phyloP scores from a whole-genome alignment of 2,329 filamentous ascomycete species.

The Trichoderma pleuroti region DNA sequence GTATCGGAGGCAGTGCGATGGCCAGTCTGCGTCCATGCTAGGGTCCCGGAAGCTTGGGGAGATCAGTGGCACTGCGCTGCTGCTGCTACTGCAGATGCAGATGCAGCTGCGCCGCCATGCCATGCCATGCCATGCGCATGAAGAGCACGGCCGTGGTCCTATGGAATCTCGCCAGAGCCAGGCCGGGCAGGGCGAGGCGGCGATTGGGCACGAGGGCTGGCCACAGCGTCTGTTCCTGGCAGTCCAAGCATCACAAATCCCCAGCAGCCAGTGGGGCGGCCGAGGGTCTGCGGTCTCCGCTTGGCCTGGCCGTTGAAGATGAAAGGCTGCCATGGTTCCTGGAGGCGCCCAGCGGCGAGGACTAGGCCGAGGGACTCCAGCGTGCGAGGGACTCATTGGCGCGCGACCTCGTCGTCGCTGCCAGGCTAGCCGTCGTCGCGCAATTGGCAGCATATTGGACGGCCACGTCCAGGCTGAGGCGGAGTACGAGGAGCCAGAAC shows the following conservation, averaged over 20 bases:
- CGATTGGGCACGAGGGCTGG: conserved; percentile 38
- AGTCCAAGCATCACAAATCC: conserved; percentile 8
- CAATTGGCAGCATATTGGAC: conserved; percentile 3
- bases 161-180: conserved; percentile 22
- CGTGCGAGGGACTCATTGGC: conserved; percentile 11
- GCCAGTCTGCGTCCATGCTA: conserved; percentile 4
- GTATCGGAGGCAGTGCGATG: conserved; percentile 19
- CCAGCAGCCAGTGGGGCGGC: conserved; percentile 11
- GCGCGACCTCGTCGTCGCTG: conserved; percentile 7
- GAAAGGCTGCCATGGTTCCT: conserved; percentile 16
- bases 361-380: conserved; percentile 3
- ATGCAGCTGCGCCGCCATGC: conserved; percentile 44
- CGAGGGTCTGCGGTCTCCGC: conserved; percentile 3
- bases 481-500: not conserved
- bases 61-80: conserved; percentile 18
- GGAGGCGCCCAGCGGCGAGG: conserved; percentile 15
- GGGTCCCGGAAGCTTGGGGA: conserved; percentile 16
- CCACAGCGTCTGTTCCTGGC: conserved; percentile 21
- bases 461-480: conserved; percentile 1
- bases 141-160: conserved; percentile 25
- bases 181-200: conserved; percentile 26
- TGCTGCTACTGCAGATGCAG: conserved; percentile 10
- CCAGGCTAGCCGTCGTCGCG: conserved; percentile 1
- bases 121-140: conserved; percentile 44
- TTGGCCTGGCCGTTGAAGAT: conserved; percentile 10